Percentiles rank a stretch among this genome's conserved stretches.
These are phyloP conservation scores for Fusarium sp. DNA, from an alignment of 2,329 filamentous ascomycete genomes.

Conservation along the genomic window DNA sequence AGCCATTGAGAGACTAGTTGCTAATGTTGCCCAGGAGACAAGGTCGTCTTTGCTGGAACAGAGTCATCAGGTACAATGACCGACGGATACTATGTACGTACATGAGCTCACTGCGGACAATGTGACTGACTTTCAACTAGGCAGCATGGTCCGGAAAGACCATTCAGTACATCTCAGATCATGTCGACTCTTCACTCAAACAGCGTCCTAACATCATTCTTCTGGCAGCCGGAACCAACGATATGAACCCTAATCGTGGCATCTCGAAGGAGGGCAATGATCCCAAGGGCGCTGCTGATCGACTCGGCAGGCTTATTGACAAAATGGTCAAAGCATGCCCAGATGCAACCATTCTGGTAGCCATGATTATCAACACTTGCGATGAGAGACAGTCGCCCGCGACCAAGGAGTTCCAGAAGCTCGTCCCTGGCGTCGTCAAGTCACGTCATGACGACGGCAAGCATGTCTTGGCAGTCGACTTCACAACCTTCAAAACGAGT, in stretches of 20 bases:
- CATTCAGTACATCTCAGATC: constrained; percentile 20
- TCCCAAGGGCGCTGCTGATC: background rate
- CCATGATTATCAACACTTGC: constrained; percentile 20
- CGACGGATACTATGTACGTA: constrained; percentile 5
- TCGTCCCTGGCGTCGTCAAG: background rate
- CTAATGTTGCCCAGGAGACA: background rate
- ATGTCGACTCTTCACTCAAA: background rate
- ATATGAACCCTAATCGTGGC: constrained; percentile 9
- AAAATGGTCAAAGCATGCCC: constrained; percentile 19
- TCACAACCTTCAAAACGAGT: constrained; percentile 3
- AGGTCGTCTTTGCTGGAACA: constrained; percentile 13
- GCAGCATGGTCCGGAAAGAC: constrained; percentile 25
- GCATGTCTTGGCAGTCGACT: constrained; percentile 27
- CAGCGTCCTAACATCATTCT: constrained; percentile 20
- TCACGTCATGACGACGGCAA: background rate
- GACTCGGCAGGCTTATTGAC: constrained; percentile 11
- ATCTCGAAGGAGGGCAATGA: constrained; percentile 24
- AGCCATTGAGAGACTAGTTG: background rate
- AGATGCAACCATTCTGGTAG: constrained; percentile 14
- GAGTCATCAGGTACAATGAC: constrained; percentile 3
- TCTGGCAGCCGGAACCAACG: constrained; percentile 14
- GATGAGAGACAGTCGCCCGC: background rate
- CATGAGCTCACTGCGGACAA: fast-evolving
- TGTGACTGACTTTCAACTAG: background rate
- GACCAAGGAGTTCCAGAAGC: background rate